Evolutionary conservation across 225 moss, liverwort and hornwort genomes (phyloP).

Genomic region (Marchantia paleacea): DNA sequence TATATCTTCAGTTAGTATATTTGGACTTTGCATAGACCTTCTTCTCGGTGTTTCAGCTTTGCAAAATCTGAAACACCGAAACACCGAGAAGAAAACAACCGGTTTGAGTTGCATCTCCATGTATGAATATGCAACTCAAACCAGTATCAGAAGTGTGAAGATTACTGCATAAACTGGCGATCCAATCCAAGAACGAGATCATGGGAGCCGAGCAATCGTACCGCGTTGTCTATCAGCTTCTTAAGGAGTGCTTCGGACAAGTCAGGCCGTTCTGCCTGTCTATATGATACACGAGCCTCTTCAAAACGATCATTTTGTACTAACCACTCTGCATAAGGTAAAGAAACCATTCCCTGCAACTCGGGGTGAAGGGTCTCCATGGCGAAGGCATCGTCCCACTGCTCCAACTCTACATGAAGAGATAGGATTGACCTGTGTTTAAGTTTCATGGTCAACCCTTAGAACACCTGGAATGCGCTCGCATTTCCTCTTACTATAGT

Average conservation of each 20-base stretch:
- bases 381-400: slow-evolving; percentile 95
- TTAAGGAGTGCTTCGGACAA: slow-evolving; percentile 62
- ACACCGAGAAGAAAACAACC: no score
- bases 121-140: no score
- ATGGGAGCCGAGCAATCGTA: slow-evolving; percentile 8
- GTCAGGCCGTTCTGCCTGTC: slow-evolving; percentile 66
- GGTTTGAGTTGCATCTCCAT: no score
- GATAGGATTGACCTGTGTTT: slow-evolving; percentile 86
- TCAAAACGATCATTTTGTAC: slow-evolving; percentile 79
- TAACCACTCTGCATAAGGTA: slow-evolving; percentile 80
- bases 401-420: slow-evolving; percentile 89
- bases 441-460: slow-evolving; percentile 44
- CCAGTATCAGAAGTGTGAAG: no score
- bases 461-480: slow-evolving; percentile 12
- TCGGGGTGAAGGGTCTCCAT: slow-evolving; percentile 76
- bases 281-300: slow-evolving; percentile 66
- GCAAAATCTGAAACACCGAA: no score
- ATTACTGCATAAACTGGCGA: no score
- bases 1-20: no score
- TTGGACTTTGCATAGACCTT: no score
- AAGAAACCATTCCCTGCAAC: slow-evolving; percentile 66
- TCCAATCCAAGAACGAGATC: not conserved
- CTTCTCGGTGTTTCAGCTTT: no score
- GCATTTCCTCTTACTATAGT: not conserved
- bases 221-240: slow-evolving; percentile 75